phyloP scores from a whole-genome alignment of 2,329 filamentous ascomycete species.

The Botrytis fragariae region DNA sequence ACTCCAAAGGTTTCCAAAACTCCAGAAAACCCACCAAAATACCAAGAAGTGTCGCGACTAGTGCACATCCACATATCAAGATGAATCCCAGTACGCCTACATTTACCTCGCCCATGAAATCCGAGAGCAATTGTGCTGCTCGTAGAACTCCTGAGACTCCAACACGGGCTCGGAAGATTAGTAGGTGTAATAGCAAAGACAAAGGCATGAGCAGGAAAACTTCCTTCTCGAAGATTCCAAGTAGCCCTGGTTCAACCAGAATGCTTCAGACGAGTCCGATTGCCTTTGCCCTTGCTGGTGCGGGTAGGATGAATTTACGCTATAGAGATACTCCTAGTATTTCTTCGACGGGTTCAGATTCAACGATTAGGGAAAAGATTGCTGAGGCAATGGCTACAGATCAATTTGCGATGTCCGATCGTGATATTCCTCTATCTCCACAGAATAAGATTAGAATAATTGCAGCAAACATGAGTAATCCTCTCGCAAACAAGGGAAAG shows the following conservation, averaged over 20 bases:
- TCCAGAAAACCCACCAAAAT: background rate
- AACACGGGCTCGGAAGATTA: background rate
- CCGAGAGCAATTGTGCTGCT: background rate
- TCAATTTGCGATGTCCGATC: no score
- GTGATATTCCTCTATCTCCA: background rate
- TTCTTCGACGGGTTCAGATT: background rate
- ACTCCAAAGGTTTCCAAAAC: background rate
- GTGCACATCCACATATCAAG: background rate
- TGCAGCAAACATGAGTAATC: background rate
- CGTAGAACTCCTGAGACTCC: background rate
- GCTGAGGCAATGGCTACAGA: background rate
- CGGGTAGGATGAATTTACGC: rapidly evolving
- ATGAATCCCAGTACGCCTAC: background rate
- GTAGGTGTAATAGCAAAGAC: rapidly evolving
- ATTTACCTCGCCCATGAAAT: background rate
- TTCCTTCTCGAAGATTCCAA: background rate
- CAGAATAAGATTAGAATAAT: background rate
- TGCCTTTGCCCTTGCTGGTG: background rate
- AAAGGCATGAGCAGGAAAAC: rapidly evolving
- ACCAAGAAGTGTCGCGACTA: background rate
- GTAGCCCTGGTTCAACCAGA: background rate
- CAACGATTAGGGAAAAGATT: background rate
- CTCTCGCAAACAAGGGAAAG: background rate
- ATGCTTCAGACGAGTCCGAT: background rate
- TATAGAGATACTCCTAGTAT: no score